Evolutionary conservation across 148 eudicot genomes (phyloP), one percentile per base, ranked within the genome.

Genomic region (Dysphania ambrosioides): DNA sequence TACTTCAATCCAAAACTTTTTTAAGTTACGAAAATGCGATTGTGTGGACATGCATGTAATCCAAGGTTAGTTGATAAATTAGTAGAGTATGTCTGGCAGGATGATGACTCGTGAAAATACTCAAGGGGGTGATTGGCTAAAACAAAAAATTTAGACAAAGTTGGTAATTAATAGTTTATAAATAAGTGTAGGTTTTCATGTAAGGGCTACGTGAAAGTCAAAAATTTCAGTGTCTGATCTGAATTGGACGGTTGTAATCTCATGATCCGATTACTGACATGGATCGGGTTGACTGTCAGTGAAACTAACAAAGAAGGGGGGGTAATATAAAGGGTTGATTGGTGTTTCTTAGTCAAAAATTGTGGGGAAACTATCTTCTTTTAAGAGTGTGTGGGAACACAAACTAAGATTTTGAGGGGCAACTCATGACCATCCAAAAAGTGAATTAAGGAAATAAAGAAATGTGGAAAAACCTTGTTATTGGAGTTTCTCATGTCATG

Each of bases 211-310:
- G 73, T 83, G 86, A 83, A 88, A 87, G 92, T 90, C 96, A 88
- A 90, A 72, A 81, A 73, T 79, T 80, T 66, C 68, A 82, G 78
- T 87, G 92, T 85, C 86, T 76, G 83, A 84, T 84, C 66, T 82
- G 21, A 84, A 72, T 83, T 87, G 92, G 87, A 81, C 65, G 88
- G 78, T 80, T 81, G 75, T 87, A 87, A 83, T 88, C 78, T 79
- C 75, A 76, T 71, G 82, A 74, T 60, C 80, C 83, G 71, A 81
- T 72, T 65, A 75, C 84, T 81, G 87, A 85, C 86, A 82, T 69
- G 73, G 85, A 87, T 73, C 75, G 78, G 68, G 80, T 83, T 87
- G 87, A 87, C 87, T 79, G 85, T 70, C 73, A 78, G 80, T 82
- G 66, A 71, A 26, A 26, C 21, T 42, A 6, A 41, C n/a, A 59